Conservation (phyloP, 192 early-diverging fungal species). For the Backusella mclennaniae region DNA sequence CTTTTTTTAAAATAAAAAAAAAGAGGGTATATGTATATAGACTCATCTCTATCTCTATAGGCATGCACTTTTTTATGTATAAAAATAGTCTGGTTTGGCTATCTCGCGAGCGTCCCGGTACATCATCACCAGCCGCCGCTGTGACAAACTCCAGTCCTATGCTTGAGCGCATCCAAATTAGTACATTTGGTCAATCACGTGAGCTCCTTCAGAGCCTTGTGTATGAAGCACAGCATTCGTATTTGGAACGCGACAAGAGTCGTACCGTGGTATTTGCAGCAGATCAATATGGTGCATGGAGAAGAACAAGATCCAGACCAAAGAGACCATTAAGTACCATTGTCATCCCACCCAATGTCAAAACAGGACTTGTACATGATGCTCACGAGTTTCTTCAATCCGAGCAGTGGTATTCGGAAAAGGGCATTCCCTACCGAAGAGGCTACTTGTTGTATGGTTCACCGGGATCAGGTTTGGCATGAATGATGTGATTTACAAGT, state of each 20-base stretch:
- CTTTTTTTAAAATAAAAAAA: not conserved
- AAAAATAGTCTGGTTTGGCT: constrained; percentile 50
- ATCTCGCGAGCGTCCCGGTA: constrained; percentile 39
- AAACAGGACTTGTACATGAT: constrained; percentile 43
- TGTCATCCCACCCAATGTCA: constrained; percentile 50
- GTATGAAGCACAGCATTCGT: constrained; percentile 51
- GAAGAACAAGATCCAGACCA: constrained; percentile 47
- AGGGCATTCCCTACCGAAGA: constrained; percentile 64
- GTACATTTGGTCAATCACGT: constrained; percentile 51
- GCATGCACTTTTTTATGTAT: constrained; percentile 58
- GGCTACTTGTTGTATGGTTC: constrained; percentile 67
- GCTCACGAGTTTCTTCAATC: constrained; percentile 52
- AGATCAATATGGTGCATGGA: constrained; percentile 64
- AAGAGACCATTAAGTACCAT: constrained; percentile 54
- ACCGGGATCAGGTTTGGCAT: constrained; percentile 54
- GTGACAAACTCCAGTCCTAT: constrained; percentile 25
- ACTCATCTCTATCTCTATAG: constrained; percentile 11
- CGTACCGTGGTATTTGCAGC: constrained; percentile 64
- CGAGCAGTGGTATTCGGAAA: constrained; percentile 56
- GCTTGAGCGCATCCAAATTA: constrained; percentile 53
- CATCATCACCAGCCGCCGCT: constrained; percentile 21
- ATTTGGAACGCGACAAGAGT: constrained; percentile 55
- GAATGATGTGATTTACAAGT: no score
- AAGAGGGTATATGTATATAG: no score
- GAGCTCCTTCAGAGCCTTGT: constrained; percentile 50